These are phyloP conservation scores for Paracoccidioides brasiliensis DNA, from an alignment of 2,329 filamentous ascomycete species.

Conservation along the genomic window DNA sequence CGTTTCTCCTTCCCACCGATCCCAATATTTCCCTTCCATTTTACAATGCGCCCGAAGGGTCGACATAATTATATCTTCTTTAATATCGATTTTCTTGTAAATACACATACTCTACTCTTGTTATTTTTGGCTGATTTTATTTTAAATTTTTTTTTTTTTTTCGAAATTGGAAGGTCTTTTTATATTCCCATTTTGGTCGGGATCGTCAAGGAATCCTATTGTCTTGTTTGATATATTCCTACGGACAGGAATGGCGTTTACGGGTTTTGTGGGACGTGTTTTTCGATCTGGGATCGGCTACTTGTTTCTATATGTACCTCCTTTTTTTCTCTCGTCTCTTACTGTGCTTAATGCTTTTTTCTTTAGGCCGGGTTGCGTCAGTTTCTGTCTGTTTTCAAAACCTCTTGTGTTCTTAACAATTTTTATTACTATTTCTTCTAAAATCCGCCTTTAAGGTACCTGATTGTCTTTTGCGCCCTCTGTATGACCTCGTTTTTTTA, in stretches of 20 bases:
- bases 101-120: constrained; percentile 7
- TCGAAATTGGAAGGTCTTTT: neutral
- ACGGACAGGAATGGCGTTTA: neutral
- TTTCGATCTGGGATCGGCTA: neutral
- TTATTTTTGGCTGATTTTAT: neutral
- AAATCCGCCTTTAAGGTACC: neutral
- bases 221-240: neutral
- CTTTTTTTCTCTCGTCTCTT: neutral
- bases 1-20: neutral
- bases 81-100: constrained; percentile 3
- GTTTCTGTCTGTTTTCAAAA: too few species aligned
- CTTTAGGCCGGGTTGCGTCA: neutral
- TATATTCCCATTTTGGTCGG: neutral
- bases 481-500: neutral
- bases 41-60: neutral
- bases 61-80: neutral
- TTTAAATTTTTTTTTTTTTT: too few species aligned
- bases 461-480: neutral
- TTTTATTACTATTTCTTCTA: neutral
- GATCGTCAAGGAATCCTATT: neutral
- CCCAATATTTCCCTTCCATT: neutral
- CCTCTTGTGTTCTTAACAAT: neutral
- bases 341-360: neutral
- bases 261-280: neutral
- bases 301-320: constrained; percentile 3